Conservation (phyloP, 495 filamentous ascomycete species). For the Penicillium paxilli region DNA sequence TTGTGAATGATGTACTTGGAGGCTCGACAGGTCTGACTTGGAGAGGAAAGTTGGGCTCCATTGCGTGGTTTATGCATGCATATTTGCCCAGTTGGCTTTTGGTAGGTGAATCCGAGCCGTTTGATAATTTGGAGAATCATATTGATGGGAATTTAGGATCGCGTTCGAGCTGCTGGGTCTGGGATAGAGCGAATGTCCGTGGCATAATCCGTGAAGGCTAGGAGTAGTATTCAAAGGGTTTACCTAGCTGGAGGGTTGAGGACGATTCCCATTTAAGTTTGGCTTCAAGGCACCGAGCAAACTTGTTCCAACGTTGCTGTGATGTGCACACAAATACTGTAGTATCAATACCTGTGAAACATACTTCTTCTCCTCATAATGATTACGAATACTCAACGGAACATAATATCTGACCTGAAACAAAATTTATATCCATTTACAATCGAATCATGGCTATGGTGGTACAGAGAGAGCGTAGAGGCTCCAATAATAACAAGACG, state of each 20-base stretch:
- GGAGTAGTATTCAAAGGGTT: no score
- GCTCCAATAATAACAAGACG: slow-evolving; percentile 21
- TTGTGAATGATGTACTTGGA: background rate
- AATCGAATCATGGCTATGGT: slow-evolving; percentile 31
- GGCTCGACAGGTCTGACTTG: background rate
- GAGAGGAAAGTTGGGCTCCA: background rate
- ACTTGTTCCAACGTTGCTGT: no score
- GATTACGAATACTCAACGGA: background rate
- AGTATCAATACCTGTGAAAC: no score
- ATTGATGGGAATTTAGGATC: background rate
- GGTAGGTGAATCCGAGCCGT: background rate
- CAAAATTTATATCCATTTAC: slow-evolving; percentile 26
- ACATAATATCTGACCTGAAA: background rate
- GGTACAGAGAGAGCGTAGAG: slow-evolving; percentile 22
- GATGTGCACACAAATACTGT: no score
- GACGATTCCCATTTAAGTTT: no score
- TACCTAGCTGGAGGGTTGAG: background rate
- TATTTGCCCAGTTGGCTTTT: no score
- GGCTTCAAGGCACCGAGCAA: no score
- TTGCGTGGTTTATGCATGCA: background rate
- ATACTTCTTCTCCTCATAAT: no score
- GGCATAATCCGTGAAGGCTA: no score
- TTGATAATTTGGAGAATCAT: background rate
- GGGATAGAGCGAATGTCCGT: background rate
- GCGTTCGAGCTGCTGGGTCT: background rate